These are phyloP conservation scores for Neospora caninum DNA, from an alignment of 169 alveolate species.

Conservation along the genomic window DNA sequence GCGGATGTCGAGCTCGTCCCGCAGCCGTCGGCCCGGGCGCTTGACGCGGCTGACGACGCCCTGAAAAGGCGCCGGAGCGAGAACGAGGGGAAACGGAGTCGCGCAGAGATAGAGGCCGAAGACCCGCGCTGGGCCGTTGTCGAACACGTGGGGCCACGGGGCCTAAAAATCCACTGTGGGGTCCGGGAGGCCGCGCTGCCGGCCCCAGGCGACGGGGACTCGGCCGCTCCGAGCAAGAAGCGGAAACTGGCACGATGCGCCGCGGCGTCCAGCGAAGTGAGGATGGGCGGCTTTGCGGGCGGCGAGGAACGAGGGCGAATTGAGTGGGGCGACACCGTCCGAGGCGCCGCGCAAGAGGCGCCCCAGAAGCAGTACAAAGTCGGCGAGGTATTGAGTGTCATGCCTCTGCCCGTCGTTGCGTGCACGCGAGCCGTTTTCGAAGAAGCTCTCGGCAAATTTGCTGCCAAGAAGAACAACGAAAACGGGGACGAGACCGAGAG, in stretches of 20 bases:
- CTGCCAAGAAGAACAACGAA: not conserved
- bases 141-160: not conserved
- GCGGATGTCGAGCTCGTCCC: not conserved
- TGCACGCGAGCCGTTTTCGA: not conserved
- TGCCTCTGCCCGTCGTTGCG: not conserved
- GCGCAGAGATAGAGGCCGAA: not conserved
- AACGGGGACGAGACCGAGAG: not conserved
- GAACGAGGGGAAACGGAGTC: not conserved
- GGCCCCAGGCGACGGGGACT: not conserved
- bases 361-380: not conserved
- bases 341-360: not conserved
- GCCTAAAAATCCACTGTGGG: not conserved
- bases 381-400: not conserved
- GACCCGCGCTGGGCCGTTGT: constrained; percentile 24
- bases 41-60: not conserved
- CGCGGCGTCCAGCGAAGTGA: not conserved
- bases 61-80: not conserved
- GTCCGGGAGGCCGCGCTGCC: no score
- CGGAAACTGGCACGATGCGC: not conserved
- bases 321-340: not conserved
- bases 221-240: not conserved
- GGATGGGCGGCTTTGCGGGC: not conserved
- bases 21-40: not conserved
- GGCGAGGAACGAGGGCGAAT: not conserved
- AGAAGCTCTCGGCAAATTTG: not conserved